Base-by-base conservation (phyloP, 768 basidiomycete species). In the Lentinula raphanica region DNA sequence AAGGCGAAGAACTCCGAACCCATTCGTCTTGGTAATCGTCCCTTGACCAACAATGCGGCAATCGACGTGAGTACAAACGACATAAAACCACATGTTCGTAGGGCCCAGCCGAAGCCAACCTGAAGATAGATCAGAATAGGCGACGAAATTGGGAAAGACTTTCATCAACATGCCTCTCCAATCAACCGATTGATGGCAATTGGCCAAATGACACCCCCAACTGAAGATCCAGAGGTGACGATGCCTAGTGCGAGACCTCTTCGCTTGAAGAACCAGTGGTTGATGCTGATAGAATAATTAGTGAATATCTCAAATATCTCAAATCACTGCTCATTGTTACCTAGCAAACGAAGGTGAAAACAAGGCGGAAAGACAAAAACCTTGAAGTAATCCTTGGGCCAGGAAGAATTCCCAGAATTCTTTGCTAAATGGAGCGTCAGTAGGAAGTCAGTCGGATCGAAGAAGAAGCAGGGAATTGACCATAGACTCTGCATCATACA, bases 331-430 rank as follows among this genome's bases (percentile, higher is more conserved):
- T 45, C 45, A 15, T 23, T 8, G n/a, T 48, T 12, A 31, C 48
- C 48, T 28, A 29, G 48, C 48, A 49, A 49, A 49, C 9, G 63
- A 54, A 23, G 63, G 63, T 17, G 63, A 61, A 49, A 63, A 61
- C 11, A 63, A 58, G 48, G 58, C 58, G 25, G 63, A 63, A 31
- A 64, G 60, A 39, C 79, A 58, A 28, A 81, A 74, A 17, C 83
- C 84, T 12, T 77, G 61, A 1, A 76, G 76, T 12, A 84, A 53
- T 3, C 81, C 83, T 62, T 85, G 83, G 29, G 72, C 80, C 5
- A 84, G 74, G 51, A 85, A 66, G 60, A 84, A 78, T 13, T 84
- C 81, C 84, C 83, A 84, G 61, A 78, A 84, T 40, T 63, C 51
- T 27, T 53, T 63, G 55, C 62, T 63, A 40, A 8, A 15, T 28